Evolutionary conservation across 1,284 basidiomycete species (phyloP), one percentile per base, ranked within the genome.

Genomic region (Leccinum subrobustum): DNA sequence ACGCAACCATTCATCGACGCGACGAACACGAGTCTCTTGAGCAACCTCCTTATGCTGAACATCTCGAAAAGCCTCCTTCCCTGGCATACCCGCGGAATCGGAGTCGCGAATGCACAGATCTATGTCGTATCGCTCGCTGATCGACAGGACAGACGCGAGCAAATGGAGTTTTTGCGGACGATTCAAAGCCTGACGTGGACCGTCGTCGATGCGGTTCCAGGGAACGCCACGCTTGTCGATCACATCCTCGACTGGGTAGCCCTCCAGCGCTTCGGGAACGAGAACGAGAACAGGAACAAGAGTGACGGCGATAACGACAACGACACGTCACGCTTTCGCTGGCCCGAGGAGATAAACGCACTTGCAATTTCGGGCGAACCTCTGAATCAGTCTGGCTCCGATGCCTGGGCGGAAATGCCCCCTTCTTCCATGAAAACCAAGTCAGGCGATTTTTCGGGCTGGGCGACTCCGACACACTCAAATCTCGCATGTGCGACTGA

Each of bases 101-200:
- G 64, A 14, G 56, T 60, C 16, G 14, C 57, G 27, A 47, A 29
- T 12, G 68, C 59, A 63, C 79, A 44, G 73, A 78, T 85, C 57
- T 86, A 83, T 65, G 83, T 91, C 3, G 66, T 91, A 35, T 88
- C 86, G 9, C 68, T 69, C 27, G 44, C 48, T 27, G 52, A 57
- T 47, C 70, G 68, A 52, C 68, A 58, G 52, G 68, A 69, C 20
- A 65, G 68, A 53, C 70, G 67, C 27, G 60, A 65, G 51, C 64
- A 72, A n/a, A 70, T 69, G 70, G 68, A 60, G 25, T 47, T 56
- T 50, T 47, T 69, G 12, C 61, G 63, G 23, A 57, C 51, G 25
- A 56, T 37, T 14, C 68, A 62, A 44, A 76, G 70, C 14, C 65
- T 88, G 9, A 67, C 73, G 16, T 89, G 85, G 84, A 78, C 76